A percentile compares a stretch with the other conserved stretches of the same genome.
These are phyloP conservation scores for Rosa lucieae DNA, from an alignment of 306 rosid genomes.

Conservation along the genomic window DNA sequence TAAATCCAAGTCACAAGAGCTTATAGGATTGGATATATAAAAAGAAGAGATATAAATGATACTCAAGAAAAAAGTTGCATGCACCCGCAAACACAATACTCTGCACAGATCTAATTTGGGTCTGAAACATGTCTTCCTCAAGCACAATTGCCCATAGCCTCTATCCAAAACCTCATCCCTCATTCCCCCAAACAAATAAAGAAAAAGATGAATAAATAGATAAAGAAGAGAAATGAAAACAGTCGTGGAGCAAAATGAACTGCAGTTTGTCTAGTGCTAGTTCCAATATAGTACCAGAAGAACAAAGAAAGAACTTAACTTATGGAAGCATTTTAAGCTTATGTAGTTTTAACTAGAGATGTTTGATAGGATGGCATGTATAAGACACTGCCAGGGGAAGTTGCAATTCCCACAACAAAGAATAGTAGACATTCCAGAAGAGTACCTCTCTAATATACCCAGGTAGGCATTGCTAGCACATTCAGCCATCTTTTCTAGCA, in stretches of 20 bases:
- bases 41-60: neutral
- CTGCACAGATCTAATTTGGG: too few relatives aligned
- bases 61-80: neutral
- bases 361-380: neutral
- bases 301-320: neutral
- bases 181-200: neutral
- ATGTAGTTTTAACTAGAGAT: neutral
- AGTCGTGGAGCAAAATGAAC: neutral
- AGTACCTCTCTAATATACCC: conserved; percentile 86
- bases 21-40: neutral
- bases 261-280: neutral
- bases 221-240: neutral
- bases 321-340: neutral
- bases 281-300: neutral
- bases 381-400: neutral
- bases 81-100: too few relatives aligned
- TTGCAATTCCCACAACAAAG: conserved; percentile 4
- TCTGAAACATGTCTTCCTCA: too few relatives aligned
- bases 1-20: neutral
- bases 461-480: conserved; percentile 93
- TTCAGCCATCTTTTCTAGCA: conserved; percentile 91
- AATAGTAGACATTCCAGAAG: conserved; percentile 3
- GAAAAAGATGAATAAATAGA: neutral
- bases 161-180: neutral
- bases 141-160: neutral